phyloP scores from a whole-genome alignment of 495 filamentous ascomycete species.

The Daldinia vernicosa region DNA sequence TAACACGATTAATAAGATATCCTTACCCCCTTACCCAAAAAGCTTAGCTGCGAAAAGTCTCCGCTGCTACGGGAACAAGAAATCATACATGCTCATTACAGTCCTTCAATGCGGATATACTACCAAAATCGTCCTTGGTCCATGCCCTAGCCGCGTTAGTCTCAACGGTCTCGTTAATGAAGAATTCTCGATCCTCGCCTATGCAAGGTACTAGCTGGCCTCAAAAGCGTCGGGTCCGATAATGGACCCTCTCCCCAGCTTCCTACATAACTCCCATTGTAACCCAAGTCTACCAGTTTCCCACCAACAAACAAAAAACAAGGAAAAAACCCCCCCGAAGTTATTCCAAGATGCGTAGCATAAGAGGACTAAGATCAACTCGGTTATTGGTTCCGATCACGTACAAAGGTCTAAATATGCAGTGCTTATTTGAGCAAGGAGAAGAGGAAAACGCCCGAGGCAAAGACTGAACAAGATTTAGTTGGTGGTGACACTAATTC shows the following conservation, averaged over 20 bases:
- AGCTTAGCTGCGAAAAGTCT: conserved; percentile 28
- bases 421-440: background rate
- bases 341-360: background rate
- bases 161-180: conserved; percentile 22
- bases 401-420: conserved; percentile 1
- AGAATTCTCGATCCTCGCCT: conserved; percentile 23
- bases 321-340: background rate
- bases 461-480: background rate
- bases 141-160: conserved; percentile 28
- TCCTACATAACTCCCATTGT: conserved; percentile 13
- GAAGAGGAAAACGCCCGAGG: background rate
- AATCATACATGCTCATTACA: conserved; percentile 27
- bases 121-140: conserved; percentile 10
- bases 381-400: conserved; percentile 16
- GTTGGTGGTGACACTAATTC: background rate
- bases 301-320: background rate
- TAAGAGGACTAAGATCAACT: conserved; percentile 7
- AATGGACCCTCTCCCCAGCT: conserved; percentile 17
- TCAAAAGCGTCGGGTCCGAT: conserved; percentile 24
- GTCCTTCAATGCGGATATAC: conserved; percentile 22
- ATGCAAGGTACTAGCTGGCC: conserved; percentile 34
- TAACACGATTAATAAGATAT: background rate
- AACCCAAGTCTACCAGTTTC: conserved; percentile 17
- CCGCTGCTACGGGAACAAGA: conserved; percentile 32
- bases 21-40: conserved; percentile 9